Evolutionary conservation across 2,329 filamentous ascomycete species (phyloP), one percentile per base, ranked within the genome.

Genomic region (Penicillium sp.): DNA sequence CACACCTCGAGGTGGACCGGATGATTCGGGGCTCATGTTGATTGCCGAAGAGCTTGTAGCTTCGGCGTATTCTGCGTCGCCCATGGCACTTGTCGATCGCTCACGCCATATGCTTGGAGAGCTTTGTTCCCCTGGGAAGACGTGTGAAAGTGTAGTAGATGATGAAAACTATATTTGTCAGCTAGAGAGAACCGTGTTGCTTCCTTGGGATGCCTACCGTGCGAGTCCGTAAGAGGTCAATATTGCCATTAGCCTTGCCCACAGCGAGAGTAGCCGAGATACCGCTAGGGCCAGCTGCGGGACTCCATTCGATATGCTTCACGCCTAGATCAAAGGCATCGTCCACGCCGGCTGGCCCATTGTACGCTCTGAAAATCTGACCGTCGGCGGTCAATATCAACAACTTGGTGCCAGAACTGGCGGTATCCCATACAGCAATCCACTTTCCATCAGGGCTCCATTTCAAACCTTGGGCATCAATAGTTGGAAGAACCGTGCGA

Each of bases 381-480:
- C 83, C 84, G 62, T 85, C 82, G 2, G 83, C 81, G 1, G 84
- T 86, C 61, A 81, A 84, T 40, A 86, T 76, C 51, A 79, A 69
- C 11, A 85, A 66, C 52, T 76, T 79, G 31, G 79, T 80, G 7
- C 80, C 79, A 6, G 73, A 70, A 53, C 78, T 81, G 2, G 82
- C 75, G 29, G 79, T 71, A 62, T 86, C 84, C 75, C 83, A 81
- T 4, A 85, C 67, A 1, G 78, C 81, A 55, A 86, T 71, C 84
- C 84, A 87, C 56, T 76, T 74, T 4, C 84, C 83, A 68, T 85
- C 81, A 0, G 79, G 77, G 59, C 82, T 85, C 83, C 84, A 87
- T 65, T 79, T 81, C 33, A 87, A 51, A 0, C 80, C 81, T 56
- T 82, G 81, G 1, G 82, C 83, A 71, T 87, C 84, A 15, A 76